Percentiles rank a stretch among this genome's conserved stretches.
Evolutionary conservation across 108 stramenopile genomes (phyloP).

Genomic region (Nitzschia palea): DNA sequence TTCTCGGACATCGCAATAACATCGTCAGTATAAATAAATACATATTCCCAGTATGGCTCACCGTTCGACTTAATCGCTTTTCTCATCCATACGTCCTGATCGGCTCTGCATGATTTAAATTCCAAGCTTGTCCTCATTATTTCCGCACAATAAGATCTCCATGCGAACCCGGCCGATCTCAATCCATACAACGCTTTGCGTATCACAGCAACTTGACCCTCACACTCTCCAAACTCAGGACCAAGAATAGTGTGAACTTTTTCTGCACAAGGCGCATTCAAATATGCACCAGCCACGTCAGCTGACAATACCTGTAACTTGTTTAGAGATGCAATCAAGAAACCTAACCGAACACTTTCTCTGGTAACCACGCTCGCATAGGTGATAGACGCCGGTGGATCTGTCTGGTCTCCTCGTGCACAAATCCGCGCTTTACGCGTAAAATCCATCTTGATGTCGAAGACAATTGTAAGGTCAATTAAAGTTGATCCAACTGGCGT

Average conservation of each 20-base stretch:
- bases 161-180: slow-evolving; percentile 1
- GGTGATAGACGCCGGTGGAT: slow-evolving; percentile 32
- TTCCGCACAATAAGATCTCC: slow-evolving; percentile 12
- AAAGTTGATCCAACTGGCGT: too few relatives aligned
- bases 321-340: slow-evolving; percentile 47
- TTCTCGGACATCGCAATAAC: slow-evolving; percentile 4
- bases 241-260: slow-evolving; percentile 29
- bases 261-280: slow-evolving; percentile 40
- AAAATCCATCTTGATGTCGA: slow-evolving; percentile 28
- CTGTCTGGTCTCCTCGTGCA: slow-evolving; percentile 35
- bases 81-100: slow-evolving; percentile 36
- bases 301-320: slow-evolving; percentile 39
- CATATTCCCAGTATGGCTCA: slow-evolving; percentile 30
- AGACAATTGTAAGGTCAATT: too few relatives aligned
- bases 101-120: slow-evolving; percentile 23
- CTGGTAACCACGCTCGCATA: slow-evolving; percentile 53
- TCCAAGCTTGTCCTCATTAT: neutral
- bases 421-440: slow-evolving; percentile 25
- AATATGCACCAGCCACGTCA: slow-evolving; percentile 47
- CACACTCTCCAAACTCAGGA: slow-evolving; percentile 31
- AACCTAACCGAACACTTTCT: slow-evolving; percentile 45
- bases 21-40: slow-evolving; percentile 44
- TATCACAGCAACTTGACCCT: slow-evolving; percentile 30
- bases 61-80: slow-evolving; percentile 12
- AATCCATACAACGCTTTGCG: slow-evolving; percentile 41